Percentiles rank a stretch among this genome's conserved stretches.
Conservation (phyloP, 768 basidiomycete genomes). For the Russula lepida region DNA sequence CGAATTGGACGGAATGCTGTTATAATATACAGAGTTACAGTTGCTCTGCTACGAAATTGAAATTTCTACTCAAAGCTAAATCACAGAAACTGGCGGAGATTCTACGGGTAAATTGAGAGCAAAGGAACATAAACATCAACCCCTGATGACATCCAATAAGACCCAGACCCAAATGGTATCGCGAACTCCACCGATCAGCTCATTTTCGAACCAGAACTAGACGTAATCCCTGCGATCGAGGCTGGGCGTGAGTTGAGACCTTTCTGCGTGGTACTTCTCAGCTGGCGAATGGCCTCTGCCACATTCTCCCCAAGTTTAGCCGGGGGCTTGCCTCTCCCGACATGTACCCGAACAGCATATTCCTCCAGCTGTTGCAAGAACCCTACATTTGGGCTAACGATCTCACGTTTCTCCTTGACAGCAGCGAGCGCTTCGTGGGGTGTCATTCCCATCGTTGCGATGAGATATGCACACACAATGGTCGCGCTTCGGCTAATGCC, state of each 20-base stretch:
- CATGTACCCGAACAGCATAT: not conserved
- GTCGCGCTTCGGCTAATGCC: constrained; percentile 73
- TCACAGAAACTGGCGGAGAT: not conserved
- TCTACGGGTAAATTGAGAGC: not conserved
- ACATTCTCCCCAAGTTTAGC: constrained; percentile 1
- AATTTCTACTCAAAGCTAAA: not conserved
- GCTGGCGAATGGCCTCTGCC: not conserved
- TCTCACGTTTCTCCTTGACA: constrained; percentile 22
- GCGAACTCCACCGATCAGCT: not conserved
- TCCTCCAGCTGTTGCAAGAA: constrained; percentile 27
- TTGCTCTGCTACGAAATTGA: not conserved
- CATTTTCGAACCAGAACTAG: not conserved
- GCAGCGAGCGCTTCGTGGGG: constrained; percentile 25
- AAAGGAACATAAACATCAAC: no score
- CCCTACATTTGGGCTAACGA: constrained; percentile 28
- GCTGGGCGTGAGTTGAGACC: not conserved
- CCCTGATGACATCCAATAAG: not conserved
- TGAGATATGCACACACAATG: constrained; percentile 62
- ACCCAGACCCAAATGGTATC: not conserved
- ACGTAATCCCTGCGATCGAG: not conserved
- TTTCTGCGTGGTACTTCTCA: not conserved
- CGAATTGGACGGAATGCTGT: no score
- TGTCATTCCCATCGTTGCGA: constrained; percentile 26
- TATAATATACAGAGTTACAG: not conserved
- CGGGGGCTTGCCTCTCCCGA: not conserved